Evolutionary conservation across 352 stramenopile genomes (phyloP).

Genomic region (Pythium scleroteichum): DNA sequence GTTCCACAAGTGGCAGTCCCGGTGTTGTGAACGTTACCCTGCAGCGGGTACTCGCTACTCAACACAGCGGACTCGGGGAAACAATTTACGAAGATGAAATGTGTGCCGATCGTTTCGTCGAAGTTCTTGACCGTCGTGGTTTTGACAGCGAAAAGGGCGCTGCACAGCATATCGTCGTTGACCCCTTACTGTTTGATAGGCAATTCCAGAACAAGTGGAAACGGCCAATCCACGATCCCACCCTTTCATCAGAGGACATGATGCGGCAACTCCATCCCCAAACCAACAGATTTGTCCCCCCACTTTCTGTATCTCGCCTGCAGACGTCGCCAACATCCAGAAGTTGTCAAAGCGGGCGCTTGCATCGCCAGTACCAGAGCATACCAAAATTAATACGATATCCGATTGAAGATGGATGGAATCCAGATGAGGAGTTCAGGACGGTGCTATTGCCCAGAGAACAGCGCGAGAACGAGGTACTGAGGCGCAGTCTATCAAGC

Average conservation of each 20-base stretch:
- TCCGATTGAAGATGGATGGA: not conserved
- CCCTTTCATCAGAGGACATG: constrained; percentile 43
- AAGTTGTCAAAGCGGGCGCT: not conserved
- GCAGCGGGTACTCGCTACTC: constrained; percentile 14
- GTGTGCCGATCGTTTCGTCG: constrained; percentile 50
- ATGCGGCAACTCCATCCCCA: constrained; percentile 41
- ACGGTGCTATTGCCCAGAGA: not conserved
- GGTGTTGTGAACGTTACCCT: constrained; percentile 24
- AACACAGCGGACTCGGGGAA: not conserved
- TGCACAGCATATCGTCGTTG: constrained; percentile 53
- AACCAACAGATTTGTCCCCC: constrained; percentile 57
- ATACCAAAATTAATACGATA: constrained; percentile 24
- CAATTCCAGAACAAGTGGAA: constrained; percentile 69
- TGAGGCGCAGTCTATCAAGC: constrained; percentile 59
- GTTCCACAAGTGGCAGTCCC: not conserved
- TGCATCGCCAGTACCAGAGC: constrained; percentile 27
- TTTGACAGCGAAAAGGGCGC: constrained; percentile 25
- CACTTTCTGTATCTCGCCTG: constrained; percentile 51
- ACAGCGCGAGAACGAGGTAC: constrained; percentile 44
- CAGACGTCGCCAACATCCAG: constrained; percentile 9
- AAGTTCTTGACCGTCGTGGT: constrained; percentile 48
- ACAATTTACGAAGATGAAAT: constrained; percentile 17
- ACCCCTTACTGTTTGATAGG: constrained; percentile 54
- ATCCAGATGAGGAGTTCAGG: constrained; percentile 11
- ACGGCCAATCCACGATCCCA: constrained; percentile 10